Evolutionary conservation across 768 basidiomycete genomes (phyloP).

Genomic region (Aureoboletus auriporus): DNA sequence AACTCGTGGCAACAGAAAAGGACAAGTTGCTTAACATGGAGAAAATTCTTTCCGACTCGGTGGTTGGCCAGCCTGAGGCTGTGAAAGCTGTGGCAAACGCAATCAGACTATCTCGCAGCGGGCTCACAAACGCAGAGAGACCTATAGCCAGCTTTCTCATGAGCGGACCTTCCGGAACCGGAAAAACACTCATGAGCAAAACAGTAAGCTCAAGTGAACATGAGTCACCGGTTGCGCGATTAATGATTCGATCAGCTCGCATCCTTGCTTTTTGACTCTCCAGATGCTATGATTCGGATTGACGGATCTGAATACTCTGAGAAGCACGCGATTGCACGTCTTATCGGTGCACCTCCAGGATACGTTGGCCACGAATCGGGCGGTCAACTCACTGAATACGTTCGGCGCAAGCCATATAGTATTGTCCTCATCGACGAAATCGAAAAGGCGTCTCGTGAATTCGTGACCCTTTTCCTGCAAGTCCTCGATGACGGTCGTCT

Average conservation of each 20-base stretch:
- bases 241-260: conserved; percentile 57
- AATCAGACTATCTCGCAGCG: conserved; percentile 87
- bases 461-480: conserved; percentile 71
- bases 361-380: conserved; percentile 91
- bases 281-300: conserved; percentile 88
- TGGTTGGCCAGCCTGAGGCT: conserved; percentile 89
- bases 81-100: conserved; percentile 93
- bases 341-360: conserved; percentile 73
- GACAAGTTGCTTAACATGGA: conserved; percentile 89
- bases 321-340: conserved; percentile 66
- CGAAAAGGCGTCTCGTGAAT: conserved; percentile 83
- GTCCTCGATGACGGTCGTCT: conserved; percentile 90
- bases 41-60: conserved; percentile 67
- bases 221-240: background rate
- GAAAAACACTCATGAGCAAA: conserved; percentile 88
- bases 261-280: conserved; percentile 82
- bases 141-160: conserved; percentile 94
- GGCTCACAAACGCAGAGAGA: conserved; percentile 81
- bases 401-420: conserved; percentile 85
- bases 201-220: conserved; percentile 49
- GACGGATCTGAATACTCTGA: conserved; percentile 94
- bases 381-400: conserved; percentile 90
- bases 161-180: conserved; percentile 88
- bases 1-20: conserved; percentile 83
- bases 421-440: conserved; percentile 87